Conservation (phyloP, 371 early-diverging fungal genomes). For the Mortierella sp. region DNA sequence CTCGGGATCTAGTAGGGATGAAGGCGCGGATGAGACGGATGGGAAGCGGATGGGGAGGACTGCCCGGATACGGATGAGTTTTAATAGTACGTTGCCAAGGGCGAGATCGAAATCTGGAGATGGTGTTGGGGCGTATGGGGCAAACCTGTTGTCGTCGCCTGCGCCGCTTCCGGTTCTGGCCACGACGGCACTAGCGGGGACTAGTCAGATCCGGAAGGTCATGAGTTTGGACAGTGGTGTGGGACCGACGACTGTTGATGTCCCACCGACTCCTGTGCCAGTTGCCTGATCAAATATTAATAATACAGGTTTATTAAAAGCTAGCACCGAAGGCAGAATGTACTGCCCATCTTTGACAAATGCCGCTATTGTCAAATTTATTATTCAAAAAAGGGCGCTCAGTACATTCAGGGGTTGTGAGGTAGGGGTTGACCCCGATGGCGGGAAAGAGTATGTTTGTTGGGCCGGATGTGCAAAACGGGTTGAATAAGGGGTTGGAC, state of each 20-base stretch:
- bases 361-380: no score
- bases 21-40: not conserved
- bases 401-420: no score
- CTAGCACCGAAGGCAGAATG: no score
- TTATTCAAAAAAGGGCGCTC: no score
- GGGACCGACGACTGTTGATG: not conserved
- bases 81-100: slow-evolving; percentile 30
- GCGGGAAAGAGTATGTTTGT: no score
- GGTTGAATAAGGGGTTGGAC: no score
- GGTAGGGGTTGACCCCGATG: no score
- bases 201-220: slow-evolving; percentile 1
- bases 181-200: not conserved
- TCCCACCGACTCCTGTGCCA: no score
- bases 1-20: not conserved
- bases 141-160: not conserved
- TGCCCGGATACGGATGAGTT: slow-evolving; percentile 25
- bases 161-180: not conserved
- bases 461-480: no score
- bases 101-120: slow-evolving; percentile 32
- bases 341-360: no score
- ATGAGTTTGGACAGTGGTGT: not conserved
- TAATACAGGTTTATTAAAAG: no score
- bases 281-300: no score
- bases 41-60: slow-evolving; percentile 29
- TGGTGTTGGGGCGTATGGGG: slow-evolving; percentile 9